Base-by-base conservation (phyloP, 2,329 filamentous ascomycete genomes). In the Pestalotiopsis sp. region DNA sequence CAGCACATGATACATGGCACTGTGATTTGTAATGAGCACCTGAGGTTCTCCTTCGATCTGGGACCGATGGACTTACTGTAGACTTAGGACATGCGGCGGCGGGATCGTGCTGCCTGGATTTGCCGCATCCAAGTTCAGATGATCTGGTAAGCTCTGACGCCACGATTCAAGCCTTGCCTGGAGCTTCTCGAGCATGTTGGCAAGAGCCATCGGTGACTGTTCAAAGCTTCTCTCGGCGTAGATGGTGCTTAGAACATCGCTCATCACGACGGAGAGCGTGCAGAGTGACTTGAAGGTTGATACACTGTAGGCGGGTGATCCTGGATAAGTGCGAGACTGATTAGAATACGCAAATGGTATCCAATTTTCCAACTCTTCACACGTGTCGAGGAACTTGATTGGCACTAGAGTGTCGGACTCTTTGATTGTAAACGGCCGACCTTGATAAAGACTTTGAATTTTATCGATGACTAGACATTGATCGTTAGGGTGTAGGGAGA, bases 401-500 rank as follows among this genome's bases (percentile, higher is more conserved):
- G 85, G 82, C 0, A 88, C 84, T 11, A 80, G 76, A 0, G 80
- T 81, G 27, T 87, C 83, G 0, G 78, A 79, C n/a, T 84, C 81
- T 9, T 83, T 83, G 5, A 87, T 74, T 2, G 76, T 83, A 0
- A 81, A 82, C 0, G 85, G 87, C 0, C 86, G 82, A 0, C 86
- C 87, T 71, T 86, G 85, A 63, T 88, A 89, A 0, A 89, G 73
- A 14, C 81, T 84, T 69, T 89, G 86, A 7, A 88, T 82, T 71
- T 88, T 89, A 69, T 87, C 87, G 56, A 79, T 64, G 61, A 81
- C 57, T 59, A 5, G 4, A 59, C 4, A n/a, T 17, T 0, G 5
- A 59, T 17, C 1, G 57, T 59, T 14, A 59, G 52, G 6, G 7
- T 45, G 12, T 17, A 45, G 12, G 17, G 39, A 45, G 14, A 45